Conservation (phyloP, 768 basidiomycete species). For the Paxillus involutus region DNA sequence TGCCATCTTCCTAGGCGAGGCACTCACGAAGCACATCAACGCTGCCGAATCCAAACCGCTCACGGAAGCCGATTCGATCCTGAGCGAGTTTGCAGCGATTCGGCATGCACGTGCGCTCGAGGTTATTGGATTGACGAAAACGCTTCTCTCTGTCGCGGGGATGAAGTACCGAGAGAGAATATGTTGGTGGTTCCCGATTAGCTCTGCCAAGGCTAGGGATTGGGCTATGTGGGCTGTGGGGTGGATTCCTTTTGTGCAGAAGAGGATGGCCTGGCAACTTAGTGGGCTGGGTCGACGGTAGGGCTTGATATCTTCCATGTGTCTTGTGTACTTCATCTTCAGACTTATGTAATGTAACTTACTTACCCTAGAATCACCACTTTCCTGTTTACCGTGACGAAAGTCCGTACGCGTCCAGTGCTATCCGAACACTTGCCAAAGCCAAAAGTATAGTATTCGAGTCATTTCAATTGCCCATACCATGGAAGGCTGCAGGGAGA, state of each 20-base stretch:
- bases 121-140: conserved; percentile 43
- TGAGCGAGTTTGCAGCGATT: conserved; percentile 34
- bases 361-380: too few relatives aligned
- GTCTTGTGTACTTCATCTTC: too few relatives aligned
- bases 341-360: too few relatives aligned
- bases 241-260: conserved; percentile 16
- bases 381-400: too few relatives aligned
- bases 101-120: conserved; percentile 41
- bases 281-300: conserved; percentile 28
- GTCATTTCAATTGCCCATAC: too few relatives aligned
- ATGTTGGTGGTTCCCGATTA: conserved; percentile 26
- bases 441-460: too few relatives aligned
- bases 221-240: conserved; percentile 22
- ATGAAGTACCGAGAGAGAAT: conserved; percentile 17
- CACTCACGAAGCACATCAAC: conserved; percentile 36
- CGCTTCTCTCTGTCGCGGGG: conserved; percentile 24
- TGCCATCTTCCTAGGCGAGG: conserved; percentile 45
- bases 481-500: too few relatives aligned
- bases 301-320: not conserved
- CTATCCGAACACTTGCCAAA: too few relatives aligned
- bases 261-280: conserved; percentile 22
- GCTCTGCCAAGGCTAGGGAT: conserved; percentile 24
- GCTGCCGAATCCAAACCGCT: conserved; percentile 6
- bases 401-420: too few relatives aligned
- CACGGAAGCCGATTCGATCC: conserved; percentile 27